Evolutionary conservation across 129 eudicot species (phyloP).

Genomic region (Centrapalus pauciflorus): DNA sequence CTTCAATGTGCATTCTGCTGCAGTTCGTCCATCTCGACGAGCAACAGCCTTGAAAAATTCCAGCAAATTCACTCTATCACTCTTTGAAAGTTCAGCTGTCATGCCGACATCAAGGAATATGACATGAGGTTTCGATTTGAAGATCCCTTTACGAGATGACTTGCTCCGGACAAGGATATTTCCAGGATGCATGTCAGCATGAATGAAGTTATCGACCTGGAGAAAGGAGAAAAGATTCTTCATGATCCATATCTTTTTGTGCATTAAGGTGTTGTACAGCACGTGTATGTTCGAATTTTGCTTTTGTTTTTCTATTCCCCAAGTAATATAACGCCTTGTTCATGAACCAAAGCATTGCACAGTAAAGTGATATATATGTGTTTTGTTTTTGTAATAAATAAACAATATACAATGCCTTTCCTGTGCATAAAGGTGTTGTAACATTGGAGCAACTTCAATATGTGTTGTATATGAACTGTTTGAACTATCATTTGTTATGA

Average conservation of each 20-base stretch:
- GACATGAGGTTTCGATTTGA: conserved; percentile 90
- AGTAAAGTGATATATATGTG: not conserved
- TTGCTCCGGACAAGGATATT: conserved; percentile 83
- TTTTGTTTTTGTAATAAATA: not conserved
- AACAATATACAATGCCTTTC: not conserved
- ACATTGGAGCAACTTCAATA: not conserved
- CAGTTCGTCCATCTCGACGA: conserved; percentile 76
- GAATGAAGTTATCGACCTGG: conserved; percentile 94
- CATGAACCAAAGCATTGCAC: not conserved
- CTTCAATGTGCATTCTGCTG: conserved; percentile 72
- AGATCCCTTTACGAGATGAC: conserved; percentile 52
- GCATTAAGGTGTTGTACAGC: not conserved
- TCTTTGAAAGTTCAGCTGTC: conserved; percentile 89
- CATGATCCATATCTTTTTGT: not conserved
- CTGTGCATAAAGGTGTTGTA: not conserved
- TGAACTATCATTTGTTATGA: not conserved
- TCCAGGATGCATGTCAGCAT: conserved; percentile 99
- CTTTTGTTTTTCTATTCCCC: not conserved
- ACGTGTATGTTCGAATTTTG: not conserved
- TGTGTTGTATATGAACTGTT: not conserved
- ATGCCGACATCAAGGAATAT: conserved; percentile 91
- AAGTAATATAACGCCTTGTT: not conserved
- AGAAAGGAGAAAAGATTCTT: not conserved
- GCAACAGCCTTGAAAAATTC: conserved; percentile 95
- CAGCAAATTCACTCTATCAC: conserved; percentile 58